Percentiles rank a stretch among this genome's conserved stretches.
phyloP scores from a whole-genome alignment of 371 early-diverging fungal genomes.

The Mucor plumbeus region DNA sequence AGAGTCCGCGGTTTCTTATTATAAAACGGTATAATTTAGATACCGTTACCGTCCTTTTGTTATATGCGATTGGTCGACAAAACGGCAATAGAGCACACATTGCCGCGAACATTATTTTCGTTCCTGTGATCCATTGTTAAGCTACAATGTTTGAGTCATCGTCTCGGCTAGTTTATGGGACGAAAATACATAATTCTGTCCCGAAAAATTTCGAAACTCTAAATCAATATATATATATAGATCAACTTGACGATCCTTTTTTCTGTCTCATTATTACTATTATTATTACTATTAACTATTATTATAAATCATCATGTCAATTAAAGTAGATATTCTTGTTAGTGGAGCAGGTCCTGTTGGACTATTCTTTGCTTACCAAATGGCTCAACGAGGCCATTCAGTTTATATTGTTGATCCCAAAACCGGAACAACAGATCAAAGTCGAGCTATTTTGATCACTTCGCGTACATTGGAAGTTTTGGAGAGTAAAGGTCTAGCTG shows the following conservation, averaged over 20 bases:
- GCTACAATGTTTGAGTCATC: no score
- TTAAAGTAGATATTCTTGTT: conserved; percentile 39
- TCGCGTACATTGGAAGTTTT: conserved; percentile 47
- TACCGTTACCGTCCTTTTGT: no score
- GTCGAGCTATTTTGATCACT: conserved; percentile 46
- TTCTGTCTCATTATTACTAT: background rate
- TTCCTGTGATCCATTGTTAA: no score
- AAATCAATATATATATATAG: background rate
- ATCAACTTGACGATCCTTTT: background rate
- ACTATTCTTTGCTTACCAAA: conserved; percentile 44
- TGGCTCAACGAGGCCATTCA: conserved; percentile 42
- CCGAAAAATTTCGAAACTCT: background rate
- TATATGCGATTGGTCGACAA: no score
- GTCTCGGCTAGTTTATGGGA: no score
- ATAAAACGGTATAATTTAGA: no score
- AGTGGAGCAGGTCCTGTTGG: conserved; percentile 56
- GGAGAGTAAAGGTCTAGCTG: conserved; percentile 33
- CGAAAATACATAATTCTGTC: background rate
- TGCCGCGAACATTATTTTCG: no score
- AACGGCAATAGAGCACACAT: no score
- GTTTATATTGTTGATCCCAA: conserved; percentile 46
- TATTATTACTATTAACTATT: background rate
- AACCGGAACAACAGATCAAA: conserved; percentile 41
- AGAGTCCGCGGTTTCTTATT: no score
- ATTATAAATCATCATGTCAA: background rate